Conservation (phyloP, 1,139 yeast genomes). For the Pneumocystis carinii region DNA sequence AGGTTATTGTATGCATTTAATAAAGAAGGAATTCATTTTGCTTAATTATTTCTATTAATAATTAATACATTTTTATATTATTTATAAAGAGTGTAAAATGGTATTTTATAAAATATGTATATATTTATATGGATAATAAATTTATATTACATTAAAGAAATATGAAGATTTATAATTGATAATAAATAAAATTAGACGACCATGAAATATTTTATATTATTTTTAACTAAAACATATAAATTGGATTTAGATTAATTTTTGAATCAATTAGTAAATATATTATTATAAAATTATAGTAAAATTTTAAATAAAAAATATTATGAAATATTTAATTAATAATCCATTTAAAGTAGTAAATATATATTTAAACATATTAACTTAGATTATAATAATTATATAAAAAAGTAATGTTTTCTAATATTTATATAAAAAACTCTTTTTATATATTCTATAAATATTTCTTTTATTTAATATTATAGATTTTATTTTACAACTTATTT, state of each 20-base stretch:
- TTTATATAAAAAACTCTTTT: not conserved
- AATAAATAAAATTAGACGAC: too few species aligned
- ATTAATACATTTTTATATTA: not conserved
- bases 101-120: not conserved
- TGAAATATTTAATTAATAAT: too few species aligned
- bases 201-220: too few species aligned
- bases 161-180: too few species aligned
- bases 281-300: too few species aligned
- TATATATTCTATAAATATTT: not conserved
- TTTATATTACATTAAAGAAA: not conserved
- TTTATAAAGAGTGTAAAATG: not conserved
- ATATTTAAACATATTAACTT: not conserved
- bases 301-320: too few species aligned
- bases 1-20: conserved; percentile 72
- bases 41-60: conserved; percentile 28
- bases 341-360: not conserved
- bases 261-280: too few species aligned
- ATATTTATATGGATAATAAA: not conserved
- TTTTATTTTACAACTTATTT: not conserved
- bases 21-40: conserved; percentile 93
- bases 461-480: not conserved
- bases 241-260: too few species aligned
- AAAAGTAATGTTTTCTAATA: too few species aligned
- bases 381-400: too few species aligned
- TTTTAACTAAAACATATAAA: too few species aligned